These are phyloP conservation scores for Gaeumannomyces sp. DNA, from an alignment of 2,329 filamentous ascomycete genomes.

Conservation along the genomic window DNA sequence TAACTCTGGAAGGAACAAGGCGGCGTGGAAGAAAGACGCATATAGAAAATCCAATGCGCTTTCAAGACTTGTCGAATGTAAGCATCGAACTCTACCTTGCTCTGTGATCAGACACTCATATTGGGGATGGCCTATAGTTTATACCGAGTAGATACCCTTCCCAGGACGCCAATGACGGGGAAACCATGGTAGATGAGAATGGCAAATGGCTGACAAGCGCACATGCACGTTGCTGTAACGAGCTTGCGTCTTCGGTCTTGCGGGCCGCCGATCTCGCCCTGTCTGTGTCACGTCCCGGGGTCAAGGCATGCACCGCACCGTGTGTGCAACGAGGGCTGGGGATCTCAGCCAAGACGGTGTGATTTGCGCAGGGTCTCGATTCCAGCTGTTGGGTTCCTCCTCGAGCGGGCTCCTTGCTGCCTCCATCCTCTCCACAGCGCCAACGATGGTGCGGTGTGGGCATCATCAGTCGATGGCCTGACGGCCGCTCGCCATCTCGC, in stretches of 20 bases:
- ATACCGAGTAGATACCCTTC: neutral
- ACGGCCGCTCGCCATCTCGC: neutral
- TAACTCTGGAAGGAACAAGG: neutral
- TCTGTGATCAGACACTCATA: neutral
- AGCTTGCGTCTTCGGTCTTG: too few species aligned
- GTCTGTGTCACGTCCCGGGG: neutral
- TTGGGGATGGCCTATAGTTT: neutral
- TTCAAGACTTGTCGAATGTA: neutral
- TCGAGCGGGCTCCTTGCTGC: too few species aligned
- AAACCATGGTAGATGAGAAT: neutral
- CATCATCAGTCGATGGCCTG: neutral
- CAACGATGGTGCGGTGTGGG: too few species aligned
- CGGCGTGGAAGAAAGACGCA: neutral
- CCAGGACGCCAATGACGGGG: neutral
- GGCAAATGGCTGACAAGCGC: neutral
- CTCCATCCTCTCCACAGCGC: neutral
- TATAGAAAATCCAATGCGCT: too few species aligned
- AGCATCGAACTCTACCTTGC: neutral
- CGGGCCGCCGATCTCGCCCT: neutral
- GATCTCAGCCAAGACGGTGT: slow-evolving; percentile 1
- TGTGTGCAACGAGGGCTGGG: neutral
- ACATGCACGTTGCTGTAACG: neutral
- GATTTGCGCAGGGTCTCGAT: slow-evolving; percentile 10
- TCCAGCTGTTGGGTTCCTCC: neutral
- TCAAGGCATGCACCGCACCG: neutral